phyloP scores from a whole-genome alignment of 192 early-diverging fungal species.

The Martensiomyces pterosporus region DNA sequence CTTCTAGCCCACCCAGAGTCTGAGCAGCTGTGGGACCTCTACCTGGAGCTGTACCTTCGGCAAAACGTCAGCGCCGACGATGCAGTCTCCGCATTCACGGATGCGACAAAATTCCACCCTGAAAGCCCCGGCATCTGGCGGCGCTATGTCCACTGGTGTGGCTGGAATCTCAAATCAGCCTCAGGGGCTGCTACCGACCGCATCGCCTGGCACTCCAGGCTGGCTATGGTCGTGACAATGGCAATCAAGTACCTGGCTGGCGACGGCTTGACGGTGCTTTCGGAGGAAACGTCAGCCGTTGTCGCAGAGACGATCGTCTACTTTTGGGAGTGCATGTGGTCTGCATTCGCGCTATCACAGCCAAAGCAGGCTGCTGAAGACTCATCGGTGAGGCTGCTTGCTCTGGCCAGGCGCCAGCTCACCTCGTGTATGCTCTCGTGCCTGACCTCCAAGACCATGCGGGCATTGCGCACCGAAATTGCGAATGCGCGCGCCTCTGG shows the following conservation, averaged over 20 bases:
- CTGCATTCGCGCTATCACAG: not conserved
- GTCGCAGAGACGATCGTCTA: conserved; percentile 17
- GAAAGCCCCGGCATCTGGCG: conserved; percentile 25
- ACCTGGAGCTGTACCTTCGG: conserved; percentile 33
- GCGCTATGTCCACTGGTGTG: conserved; percentile 34
- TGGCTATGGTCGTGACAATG: conserved; percentile 12
- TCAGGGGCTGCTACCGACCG: not conserved
- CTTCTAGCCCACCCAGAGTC: conserved; percentile 22
- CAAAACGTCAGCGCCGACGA: conserved; percentile 14
- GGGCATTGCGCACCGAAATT: conserved; percentile 9
- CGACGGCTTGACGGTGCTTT: not conserved
- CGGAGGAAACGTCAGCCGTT: conserved; percentile 17
- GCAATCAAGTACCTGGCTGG: conserved; percentile 17
- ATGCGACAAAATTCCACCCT: conserved; percentile 31
- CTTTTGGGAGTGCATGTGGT: conserved; percentile 30
- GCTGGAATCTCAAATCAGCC: conserved; percentile 12
- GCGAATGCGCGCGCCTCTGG: conserved; percentile 4
- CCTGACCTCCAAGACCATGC: conserved; percentile 7
- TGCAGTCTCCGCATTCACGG: conserved; percentile 24
- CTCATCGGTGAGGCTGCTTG: not conserved
- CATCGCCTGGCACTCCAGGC: conserved; percentile 13
- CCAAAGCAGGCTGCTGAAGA: not conserved
- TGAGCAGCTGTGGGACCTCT: conserved; percentile 40
- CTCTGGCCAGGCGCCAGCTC: conserved; percentile 8
- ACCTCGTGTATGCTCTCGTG: conserved; percentile 21